Percentiles rank a stretch among this genome's conserved stretches.
These are phyloP conservation scores for Nakataea oryzae DNA, from an alignment of 2,329 filamentous ascomycete species.

Conservation along the genomic window DNA sequence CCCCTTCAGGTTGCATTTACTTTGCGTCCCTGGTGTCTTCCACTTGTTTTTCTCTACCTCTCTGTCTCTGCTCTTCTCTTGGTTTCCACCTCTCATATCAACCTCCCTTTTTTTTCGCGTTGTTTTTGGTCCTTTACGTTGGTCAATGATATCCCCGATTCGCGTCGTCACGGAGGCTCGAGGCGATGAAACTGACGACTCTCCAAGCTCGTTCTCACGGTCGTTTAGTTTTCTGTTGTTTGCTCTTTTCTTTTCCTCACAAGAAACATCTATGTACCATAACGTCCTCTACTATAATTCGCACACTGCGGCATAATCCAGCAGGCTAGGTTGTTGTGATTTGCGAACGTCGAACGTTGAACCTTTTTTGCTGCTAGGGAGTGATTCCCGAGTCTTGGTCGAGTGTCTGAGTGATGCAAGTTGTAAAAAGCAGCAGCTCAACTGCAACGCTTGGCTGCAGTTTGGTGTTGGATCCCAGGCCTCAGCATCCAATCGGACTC, in stretches of 20 bases:
- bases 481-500: neutral
- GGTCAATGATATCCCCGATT: conserved; percentile 1
- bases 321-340: neutral
- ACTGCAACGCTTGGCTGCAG: neutral
- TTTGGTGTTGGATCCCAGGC: neutral
- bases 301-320: neutral
- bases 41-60: neutral
- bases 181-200: neutral
- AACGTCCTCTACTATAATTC: neutral
- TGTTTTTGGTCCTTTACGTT: neutral
- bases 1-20: neutral
- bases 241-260: neutral
- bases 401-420: too few species aligned
- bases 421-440: too few species aligned
- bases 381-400: neutral
- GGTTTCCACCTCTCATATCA: neutral
- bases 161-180: neutral
- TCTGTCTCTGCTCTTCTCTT: neutral
- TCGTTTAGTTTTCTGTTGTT: neutral
- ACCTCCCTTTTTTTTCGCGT: neutral
- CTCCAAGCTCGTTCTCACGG: conserved; percentile 4
- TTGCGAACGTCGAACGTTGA: too few species aligned
- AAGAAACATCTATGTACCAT: conserved; percentile 3
- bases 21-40: neutral
- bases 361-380: neutral